Conservation (phyloP, 164 flowering plant genomes). For the Echeveria elegans region DNA sequence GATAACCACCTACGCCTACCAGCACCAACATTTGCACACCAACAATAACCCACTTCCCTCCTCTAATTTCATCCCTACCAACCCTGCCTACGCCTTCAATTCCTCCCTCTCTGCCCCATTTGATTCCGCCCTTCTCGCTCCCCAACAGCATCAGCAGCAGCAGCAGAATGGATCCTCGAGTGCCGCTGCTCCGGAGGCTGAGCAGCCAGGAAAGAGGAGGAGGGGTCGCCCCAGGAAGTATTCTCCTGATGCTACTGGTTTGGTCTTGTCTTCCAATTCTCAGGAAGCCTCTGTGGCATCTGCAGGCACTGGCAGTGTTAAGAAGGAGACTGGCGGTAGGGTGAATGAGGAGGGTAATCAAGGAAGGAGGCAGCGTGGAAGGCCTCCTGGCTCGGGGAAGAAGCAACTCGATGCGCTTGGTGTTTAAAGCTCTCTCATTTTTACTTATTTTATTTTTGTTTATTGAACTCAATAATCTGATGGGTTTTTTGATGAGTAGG, state of each 20-base stretch:
- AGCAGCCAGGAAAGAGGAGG: conserved; percentile 49
- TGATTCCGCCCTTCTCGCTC: conserved; percentile 13
- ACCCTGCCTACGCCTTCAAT: conserved; percentile 32
- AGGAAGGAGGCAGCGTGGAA: conserved; percentile 45
- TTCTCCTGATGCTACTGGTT: conserved; percentile 43
- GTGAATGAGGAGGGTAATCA: conserved; percentile 21
- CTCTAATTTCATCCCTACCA: conserved; percentile 17
- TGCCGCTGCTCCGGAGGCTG: conserved; percentile 24
- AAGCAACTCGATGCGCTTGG: conserved; percentile 76
- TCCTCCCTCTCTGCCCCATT: conserved; percentile 14
- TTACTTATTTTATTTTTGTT: background rate
- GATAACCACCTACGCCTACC: conserved; percentile 11
- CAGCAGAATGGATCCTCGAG: conserved; percentile 24
- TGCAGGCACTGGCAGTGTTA: conserved; percentile 10
- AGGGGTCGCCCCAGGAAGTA: conserved; percentile 83
- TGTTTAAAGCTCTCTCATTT: conserved; percentile 11
- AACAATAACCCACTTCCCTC: conserved; percentile 10
- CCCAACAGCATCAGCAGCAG: background rate
- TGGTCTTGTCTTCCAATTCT: conserved; percentile 41
- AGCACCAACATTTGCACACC: conserved; percentile 10
- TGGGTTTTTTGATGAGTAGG: conserved; percentile 5
- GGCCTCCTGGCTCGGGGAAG: conserved; percentile 79
- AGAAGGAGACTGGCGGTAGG: background rate
- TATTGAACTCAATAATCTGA: background rate
- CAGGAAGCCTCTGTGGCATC: conserved; percentile 16